Percentiles rank a stretch among this genome's conserved stretches.
Evolutionary conservation across 139 green algal species (phyloP).

Genomic region (Zygnema cylindricum): DNA sequence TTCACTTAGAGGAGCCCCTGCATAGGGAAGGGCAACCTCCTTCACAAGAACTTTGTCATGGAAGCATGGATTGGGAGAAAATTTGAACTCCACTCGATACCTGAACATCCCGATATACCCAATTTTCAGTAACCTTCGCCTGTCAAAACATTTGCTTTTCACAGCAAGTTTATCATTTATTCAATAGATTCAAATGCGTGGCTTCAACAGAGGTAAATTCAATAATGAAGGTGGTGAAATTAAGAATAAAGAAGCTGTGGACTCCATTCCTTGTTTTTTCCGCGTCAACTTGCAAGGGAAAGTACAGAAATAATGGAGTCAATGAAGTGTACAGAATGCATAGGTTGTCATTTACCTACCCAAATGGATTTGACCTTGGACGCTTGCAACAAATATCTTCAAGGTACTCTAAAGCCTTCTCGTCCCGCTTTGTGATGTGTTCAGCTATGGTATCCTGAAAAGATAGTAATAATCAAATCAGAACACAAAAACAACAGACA

Average conservation of each 20-base stretch:
- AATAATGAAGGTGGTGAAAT: too few species aligned
- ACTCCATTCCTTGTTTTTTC: too few species aligned
- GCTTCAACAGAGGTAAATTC: neutral
- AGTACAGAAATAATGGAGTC: neutral
- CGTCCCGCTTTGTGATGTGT: conserved; percentile 3
- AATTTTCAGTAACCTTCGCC: neutral
- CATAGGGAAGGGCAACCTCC: conserved; percentile 11
- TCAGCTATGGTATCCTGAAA: neutral
- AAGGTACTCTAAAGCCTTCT: neutral
- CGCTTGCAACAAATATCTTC: conserved; percentile 13
- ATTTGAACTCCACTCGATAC: conserved; percentile 36
- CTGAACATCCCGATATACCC: neutral
- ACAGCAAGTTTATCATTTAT: conserved; percentile 1
- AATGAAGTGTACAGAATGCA: neutral
- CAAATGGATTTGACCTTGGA: neutral
- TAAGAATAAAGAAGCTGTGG: too few species aligned
- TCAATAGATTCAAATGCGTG: too few species aligned
- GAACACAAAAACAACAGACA: neutral
- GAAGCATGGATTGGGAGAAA: conserved; percentile 18
- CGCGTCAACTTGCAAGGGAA: neutral
- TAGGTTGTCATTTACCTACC: neutral
- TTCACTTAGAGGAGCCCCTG: neutral
- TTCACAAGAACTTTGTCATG: conserved; percentile 26
- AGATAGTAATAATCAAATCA: neutral
- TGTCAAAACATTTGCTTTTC: neutral